Conservation (phyloP, 2,329 filamentous ascomycete genomes). For the Fusarium sp. region DNA sequence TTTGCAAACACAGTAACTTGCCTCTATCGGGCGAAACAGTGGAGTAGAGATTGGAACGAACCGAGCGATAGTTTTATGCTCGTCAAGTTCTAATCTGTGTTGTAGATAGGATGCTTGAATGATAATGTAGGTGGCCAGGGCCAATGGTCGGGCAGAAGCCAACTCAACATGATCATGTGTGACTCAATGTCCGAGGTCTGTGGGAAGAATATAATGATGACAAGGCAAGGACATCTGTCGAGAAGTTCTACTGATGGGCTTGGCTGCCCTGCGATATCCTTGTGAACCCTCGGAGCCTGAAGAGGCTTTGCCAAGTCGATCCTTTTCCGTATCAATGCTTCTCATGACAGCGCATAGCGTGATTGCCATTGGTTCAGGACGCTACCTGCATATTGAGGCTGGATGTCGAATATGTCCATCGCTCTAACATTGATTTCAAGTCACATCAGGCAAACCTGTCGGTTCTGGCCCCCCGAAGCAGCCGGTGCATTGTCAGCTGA, state of each 20-base stretch:
- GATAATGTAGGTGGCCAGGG: not conserved
- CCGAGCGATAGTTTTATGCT: not conserved
- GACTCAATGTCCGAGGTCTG: not conserved
- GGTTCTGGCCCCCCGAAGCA: slow-evolving; percentile 11
- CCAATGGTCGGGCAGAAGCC: not conserved
- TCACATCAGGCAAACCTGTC: slow-evolving; percentile 11
- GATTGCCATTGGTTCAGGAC: slow-evolving; percentile 4
- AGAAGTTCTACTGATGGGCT: not conserved
- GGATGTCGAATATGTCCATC: slow-evolving; percentile 12
- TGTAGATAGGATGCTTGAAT: not conserved
- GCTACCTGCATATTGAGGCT: slow-evolving; percentile 37
- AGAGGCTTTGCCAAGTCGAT: not conserved
- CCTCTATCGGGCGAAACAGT: not conserved
- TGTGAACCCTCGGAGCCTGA: not conserved
- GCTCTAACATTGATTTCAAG: slow-evolving; percentile 14
- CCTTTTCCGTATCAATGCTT: not conserved
- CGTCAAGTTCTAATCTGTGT: not conserved
- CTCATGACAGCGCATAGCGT: not conserved
- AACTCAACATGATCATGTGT: not conserved
- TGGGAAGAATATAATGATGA: not conserved
- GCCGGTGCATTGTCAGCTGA: slow-evolving; percentile 12
- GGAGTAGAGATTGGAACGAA: not conserved
- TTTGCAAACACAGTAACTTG: slow-evolving; percentile 15
- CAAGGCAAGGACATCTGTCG: not conserved
- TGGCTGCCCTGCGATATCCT: not conserved